Percentiles rank a stretch among this genome's conserved stretches.
Conservation (phyloP, 768 basidiomycete species). For the Boletus pseudo-olivaceus region DNA sequence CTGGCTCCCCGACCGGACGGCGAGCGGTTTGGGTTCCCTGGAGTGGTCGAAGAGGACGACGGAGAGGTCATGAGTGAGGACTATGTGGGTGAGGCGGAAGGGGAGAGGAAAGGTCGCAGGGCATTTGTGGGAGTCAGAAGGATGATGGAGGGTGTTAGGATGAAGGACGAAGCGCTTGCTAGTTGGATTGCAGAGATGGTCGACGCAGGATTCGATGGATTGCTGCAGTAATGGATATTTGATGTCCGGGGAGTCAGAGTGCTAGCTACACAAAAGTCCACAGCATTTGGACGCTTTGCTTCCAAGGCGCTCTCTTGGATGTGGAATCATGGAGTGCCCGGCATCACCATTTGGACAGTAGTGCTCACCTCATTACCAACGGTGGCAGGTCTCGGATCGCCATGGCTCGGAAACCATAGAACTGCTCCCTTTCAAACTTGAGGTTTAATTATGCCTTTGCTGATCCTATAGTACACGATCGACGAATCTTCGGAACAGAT, state of each 20-base stretch:
- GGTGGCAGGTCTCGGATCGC: not conserved
- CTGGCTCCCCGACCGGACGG: conserved; percentile 66
- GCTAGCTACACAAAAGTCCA: conserved; percentile 2
- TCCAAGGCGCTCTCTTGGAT: not conserved
- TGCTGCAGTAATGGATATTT: conserved; percentile 20
- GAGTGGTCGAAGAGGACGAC: conserved; percentile 73
- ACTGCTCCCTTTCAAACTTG: conserved; percentile 37
- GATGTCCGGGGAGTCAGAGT: not conserved
- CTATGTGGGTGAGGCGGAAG: conserved; percentile 53
- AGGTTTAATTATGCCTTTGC: conserved; percentile 74
- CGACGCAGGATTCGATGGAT: conserved; percentile 41
- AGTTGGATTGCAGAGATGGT: conserved; percentile 62
- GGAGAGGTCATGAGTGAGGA: conserved; percentile 46
- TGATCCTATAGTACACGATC: conserved; percentile 81
- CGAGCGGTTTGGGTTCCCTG: conserved; percentile 91
- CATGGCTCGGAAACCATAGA: not conserved
- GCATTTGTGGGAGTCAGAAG: conserved; percentile 63
- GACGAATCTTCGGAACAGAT: conserved; percentile 77
- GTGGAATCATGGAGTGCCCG: not conserved
- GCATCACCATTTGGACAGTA: not conserved
- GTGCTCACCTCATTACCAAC: not conserved
- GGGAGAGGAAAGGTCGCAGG: conserved; percentile 65
- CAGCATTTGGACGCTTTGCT: not conserved
- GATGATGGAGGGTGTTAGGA: conserved; percentile 60
- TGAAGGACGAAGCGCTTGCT: conserved; percentile 60